Conservation (phyloP, 495 filamentous ascomycete species). For the Xanthoparmelia taractica region DNA sequence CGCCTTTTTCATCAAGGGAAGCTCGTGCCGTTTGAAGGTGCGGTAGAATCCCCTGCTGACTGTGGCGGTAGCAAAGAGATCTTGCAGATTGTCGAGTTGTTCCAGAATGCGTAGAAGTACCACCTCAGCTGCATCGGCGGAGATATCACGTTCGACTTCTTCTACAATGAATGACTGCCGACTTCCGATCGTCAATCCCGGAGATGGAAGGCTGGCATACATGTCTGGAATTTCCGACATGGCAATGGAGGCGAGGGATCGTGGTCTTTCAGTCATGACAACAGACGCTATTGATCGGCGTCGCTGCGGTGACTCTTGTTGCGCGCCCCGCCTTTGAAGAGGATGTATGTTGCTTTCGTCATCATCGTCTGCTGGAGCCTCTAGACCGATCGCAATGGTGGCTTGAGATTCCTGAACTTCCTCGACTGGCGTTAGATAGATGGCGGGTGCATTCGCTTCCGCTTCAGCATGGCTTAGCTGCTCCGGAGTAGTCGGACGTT, state of each 20-base stretch:
- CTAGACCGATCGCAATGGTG: slow-evolving; percentile 22
- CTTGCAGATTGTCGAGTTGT: slow-evolving; percentile 44
- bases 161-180: slow-evolving; percentile 19
- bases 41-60: slow-evolving; percentile 53
- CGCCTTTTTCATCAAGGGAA: slow-evolving; percentile 47
- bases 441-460: slow-evolving; percentile 9
- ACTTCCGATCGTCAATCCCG: slow-evolving; percentile 13
- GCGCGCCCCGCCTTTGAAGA: slow-evolving; percentile 19
- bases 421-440: slow-evolving; percentile 28
- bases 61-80: slow-evolving; percentile 50
- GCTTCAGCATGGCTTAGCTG: not conserved
- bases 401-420: slow-evolving; percentile 32
- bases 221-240: slow-evolving; percentile 23
- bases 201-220: slow-evolving; percentile 20
- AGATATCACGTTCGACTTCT: slow-evolving; percentile 31
- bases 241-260: slow-evolving; percentile 32
- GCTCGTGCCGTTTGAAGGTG: slow-evolving; percentile 53
- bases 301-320: slow-evolving; percentile 11
- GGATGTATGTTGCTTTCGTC: slow-evolving; percentile 17
- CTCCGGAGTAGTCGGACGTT: slow-evolving; percentile 3
- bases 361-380: not conserved
- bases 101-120: slow-evolving; percentile 47
- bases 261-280: slow-evolving; percentile 28
- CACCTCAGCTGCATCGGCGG: slow-evolving; percentile 39
- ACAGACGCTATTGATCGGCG: not conserved